Evolutionary conservation across 306 rosid genomes (phyloP), one percentile per base, ranked within the genome.

Genomic region (Hylodesmum podocarpum): DNA sequence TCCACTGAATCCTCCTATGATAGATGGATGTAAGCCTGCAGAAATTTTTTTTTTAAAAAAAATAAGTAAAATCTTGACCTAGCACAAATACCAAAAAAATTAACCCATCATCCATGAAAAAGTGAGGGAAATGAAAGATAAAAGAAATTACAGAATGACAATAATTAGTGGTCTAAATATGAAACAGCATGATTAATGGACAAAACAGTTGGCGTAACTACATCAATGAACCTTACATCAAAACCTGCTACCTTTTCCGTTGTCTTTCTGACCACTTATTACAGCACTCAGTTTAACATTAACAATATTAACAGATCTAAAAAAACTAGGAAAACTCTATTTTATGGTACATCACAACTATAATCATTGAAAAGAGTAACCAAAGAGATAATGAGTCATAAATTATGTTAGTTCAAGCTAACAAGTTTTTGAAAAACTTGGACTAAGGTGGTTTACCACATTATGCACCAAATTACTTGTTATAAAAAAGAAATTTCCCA

Each of bases 1-100:
- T 78, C 98, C 97, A 46, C 91, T 96, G 76, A 96, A 96, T 3
- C 94, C 92, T 47, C 99, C 99, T 46, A 92, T 91, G 76, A 96
- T 74, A 59, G 96, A 90, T 71, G 97, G 98, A 80, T 87, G 88
- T 62, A 92, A 79, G 65, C 96, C 98, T 95, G 96, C 75, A 62
- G 54, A 78, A 65, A 70, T 43, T 43, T 72, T 7, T n/a, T n/a
- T n/a, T n/a, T n/a, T n/a, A n/a, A 21, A n/a, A 59, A 61, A 28
- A 13, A 40, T 66, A 43, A 21, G 25, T 2, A 49, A n/a, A 47
- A 14, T 41, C 12, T 2, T 21, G 66, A 77, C 27, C 70, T 43
- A 46, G 76, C 19, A 68, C 21, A 51, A 79, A 27, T 70, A 69
- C 16, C 11, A 6, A 66, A 62, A 50, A 46, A 12, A 18, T 3